These are phyloP conservation scores for Leishmania major DNA, from an alignment of 208 protist species.

Conservation along the genomic window DNA sequence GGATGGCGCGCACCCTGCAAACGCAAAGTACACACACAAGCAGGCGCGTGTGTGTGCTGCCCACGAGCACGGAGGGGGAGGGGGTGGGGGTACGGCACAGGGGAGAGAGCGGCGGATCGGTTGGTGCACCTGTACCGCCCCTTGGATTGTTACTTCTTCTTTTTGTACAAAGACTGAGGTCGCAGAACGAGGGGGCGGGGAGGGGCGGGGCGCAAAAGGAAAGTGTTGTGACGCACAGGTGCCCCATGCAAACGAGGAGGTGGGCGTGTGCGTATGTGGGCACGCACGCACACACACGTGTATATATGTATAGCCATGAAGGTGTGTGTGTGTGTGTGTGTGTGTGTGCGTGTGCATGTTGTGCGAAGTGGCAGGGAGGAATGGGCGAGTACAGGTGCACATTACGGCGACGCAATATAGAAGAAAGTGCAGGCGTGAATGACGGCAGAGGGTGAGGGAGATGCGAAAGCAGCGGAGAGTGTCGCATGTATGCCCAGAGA, in stretches of 20 bases:
- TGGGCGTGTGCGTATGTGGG: background rate
- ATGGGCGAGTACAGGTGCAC: background rate
- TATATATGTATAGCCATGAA: background rate
- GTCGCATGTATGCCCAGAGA: background rate
- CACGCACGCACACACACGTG: background rate
- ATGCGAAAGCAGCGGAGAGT: background rate
- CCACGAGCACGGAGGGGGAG: background rate
- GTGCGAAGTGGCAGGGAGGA: background rate
- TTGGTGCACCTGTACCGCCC: background rate
- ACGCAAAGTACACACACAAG: background rate
- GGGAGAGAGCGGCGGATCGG: background rate
- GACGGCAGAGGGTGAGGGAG: background rate
- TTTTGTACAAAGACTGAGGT: background rate
- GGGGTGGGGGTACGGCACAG: background rate
- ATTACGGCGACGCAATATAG: background rate
- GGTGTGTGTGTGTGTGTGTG: background rate
- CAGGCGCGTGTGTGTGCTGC: background rate
- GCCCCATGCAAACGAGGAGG: background rate
- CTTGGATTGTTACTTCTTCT: background rate
- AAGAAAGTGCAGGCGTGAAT: background rate
- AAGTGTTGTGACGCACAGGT: background rate
- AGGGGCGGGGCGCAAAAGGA: background rate
- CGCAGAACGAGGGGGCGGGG: background rate
- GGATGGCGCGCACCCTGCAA: background rate
- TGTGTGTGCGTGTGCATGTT: background rate